phyloP scores from a whole-genome alignment of 1,139 yeast species.

The Suhomyces terraborum region DNA sequence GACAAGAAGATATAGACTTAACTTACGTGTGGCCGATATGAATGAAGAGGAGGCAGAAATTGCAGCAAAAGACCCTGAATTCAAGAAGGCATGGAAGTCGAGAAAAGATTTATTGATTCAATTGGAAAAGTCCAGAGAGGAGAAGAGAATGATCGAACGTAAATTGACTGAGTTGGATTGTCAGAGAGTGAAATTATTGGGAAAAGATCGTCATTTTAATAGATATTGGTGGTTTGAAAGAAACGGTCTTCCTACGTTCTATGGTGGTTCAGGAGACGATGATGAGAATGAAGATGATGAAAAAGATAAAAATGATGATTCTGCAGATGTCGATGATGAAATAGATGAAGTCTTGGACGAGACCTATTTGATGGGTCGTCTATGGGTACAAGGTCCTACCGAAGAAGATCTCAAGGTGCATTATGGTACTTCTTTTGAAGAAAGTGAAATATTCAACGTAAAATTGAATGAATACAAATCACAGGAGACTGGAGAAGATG shows the following conservation, averaged over 20 bases:
- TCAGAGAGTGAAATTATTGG: conserved; percentile 75
- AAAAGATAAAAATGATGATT: conserved; percentile 37
- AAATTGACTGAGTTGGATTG: conserved; percentile 67
- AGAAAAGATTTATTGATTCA: conserved; percentile 43
- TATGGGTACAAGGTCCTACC: conserved; percentile 94
- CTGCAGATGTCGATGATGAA: conserved; percentile 41
- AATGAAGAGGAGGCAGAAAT: conserved; percentile 52
- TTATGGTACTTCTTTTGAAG: conserved; percentile 38
- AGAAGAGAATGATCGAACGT: conserved; percentile 55
- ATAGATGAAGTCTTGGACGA: conserved; percentile 50
- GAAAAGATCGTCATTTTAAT: conserved; percentile 81
- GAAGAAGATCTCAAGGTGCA: conserved; percentile 56
- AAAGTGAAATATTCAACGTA: conserved; percentile 18
- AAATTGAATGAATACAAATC: conserved; percentile 16
- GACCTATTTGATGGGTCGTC: conserved; percentile 78
- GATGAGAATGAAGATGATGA: conserved; percentile 43
- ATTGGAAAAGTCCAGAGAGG: conserved; percentile 46
- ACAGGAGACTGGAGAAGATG: conserved; percentile 5
- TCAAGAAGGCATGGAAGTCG: conserved; percentile 44
- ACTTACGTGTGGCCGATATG: conserved; percentile 43
- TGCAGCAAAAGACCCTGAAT: conserved; percentile 48
- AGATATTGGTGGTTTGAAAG: conserved; percentile 96
- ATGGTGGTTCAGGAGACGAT: conserved; percentile 40
- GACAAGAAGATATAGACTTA: conserved; percentile 31
- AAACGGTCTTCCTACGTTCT: conserved; percentile 72